Evolutionary conservation across 2,329 filamentous ascomycete species (phyloP).

Genomic region (Arthrobotrys pseudoclavata): DNA sequence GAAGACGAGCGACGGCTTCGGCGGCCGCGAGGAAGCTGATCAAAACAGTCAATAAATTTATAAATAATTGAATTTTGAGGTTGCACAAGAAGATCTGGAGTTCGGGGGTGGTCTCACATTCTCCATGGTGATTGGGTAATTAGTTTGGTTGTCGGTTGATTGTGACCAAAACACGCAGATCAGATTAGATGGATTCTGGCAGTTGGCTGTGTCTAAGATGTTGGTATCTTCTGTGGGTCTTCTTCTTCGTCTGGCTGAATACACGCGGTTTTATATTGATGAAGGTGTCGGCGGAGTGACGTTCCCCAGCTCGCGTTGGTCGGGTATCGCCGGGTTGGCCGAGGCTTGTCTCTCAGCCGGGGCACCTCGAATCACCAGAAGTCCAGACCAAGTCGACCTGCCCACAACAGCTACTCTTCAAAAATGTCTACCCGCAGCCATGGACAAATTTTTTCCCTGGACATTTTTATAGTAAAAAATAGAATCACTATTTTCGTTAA

Average conservation of each 20-base stretch:
- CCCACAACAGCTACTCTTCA: slow-evolving; percentile 37
- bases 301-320: slow-evolving; percentile 34
- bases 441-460: slow-evolving; percentile 45
- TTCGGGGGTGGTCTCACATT: slow-evolving; percentile 49
- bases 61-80: neutral
- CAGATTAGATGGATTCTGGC: neutral
- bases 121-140: slow-evolving; percentile 35
- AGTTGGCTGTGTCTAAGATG: neutral
- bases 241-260: neutral
- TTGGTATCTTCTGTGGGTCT: slow-evolving; percentile 12
- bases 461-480: slow-evolving; percentile 31
- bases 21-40: slow-evolving; percentile 52
- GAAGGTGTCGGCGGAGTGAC: slow-evolving; percentile 34
- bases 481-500: slow-evolving; percentile 35
- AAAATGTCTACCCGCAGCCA: slow-evolving; percentile 43
- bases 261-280: slow-evolving; percentile 41
- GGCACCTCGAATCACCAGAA: neutral
- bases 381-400: slow-evolving; percentile 33
- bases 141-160: neutral
- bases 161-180: neutral
- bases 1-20: slow-evolving; percentile 69
- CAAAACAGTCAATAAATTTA: neutral
- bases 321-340: slow-evolving; percentile 53
- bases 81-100: slow-evolving; percentile 27
- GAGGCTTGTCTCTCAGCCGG: slow-evolving; percentile 35